Conservation (phyloP, 768 basidiomycete genomes). For the Boletus rufocinnamomeus region DNA sequence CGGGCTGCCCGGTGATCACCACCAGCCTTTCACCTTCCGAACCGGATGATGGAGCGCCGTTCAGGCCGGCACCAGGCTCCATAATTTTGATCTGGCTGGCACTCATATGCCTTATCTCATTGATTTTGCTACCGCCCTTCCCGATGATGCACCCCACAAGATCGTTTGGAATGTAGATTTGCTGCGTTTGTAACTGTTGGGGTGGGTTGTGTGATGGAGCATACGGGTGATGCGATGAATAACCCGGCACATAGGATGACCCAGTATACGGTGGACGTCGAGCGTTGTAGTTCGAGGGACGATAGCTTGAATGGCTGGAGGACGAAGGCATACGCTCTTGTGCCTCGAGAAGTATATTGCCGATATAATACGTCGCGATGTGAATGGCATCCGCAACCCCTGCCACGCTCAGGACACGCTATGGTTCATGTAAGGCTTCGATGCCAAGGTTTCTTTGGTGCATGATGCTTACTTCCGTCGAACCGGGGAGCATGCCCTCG, state of each 20-base stretch:
- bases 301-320: slow-evolving; percentile 55
- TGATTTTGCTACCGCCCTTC: slow-evolving; percentile 98
- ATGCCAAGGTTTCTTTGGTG: not conserved
- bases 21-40: slow-evolving; percentile 90
- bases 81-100: slow-evolving; percentile 98
- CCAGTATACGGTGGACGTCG: slow-evolving; percentile 50
- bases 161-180: slow-evolving; percentile 98
- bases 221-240: slow-evolving; percentile 49
- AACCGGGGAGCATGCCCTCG: slow-evolving; percentile 98
- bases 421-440: slow-evolving; percentile 18
- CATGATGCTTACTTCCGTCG: slow-evolving; percentile 79
- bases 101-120: slow-evolving; percentile 95
- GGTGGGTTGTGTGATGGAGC: slow-evolving; percentile 57
- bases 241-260: slow-evolving; percentile 74
- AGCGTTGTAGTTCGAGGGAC: slow-evolving; percentile 57
- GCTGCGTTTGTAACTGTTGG: slow-evolving; percentile 88
- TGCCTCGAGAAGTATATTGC: slow-evolving; percentile 94
- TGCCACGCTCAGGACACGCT: slow-evolving; percentile 97
- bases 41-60: slow-evolving; percentile 70
- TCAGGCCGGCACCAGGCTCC: slow-evolving; percentile 87
- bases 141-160: slow-evolving; percentile 97
- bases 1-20: slow-evolving; percentile 93
- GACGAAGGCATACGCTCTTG: slow-evolving; percentile 80
- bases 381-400: slow-evolving; percentile 99
- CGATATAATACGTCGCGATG: slow-evolving; percentile 99